Conservation (phyloP, 2,329 filamentous ascomycete genomes). For the Rachicladosporium sp. region DNA sequence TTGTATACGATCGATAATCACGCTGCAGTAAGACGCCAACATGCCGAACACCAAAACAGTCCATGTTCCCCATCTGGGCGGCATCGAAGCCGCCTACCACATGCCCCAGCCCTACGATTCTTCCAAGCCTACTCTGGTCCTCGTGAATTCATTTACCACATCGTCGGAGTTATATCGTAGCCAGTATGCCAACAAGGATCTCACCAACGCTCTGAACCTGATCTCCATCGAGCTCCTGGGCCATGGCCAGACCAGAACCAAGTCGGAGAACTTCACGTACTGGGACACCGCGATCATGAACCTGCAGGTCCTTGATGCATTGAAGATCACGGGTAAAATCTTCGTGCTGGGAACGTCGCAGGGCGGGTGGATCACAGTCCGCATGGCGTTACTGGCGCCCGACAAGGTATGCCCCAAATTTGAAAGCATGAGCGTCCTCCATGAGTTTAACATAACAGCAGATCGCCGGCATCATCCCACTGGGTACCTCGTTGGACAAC, state of each 20-base stretch:
- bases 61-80: conserved; percentile 37
- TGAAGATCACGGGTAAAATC: conserved; percentile 30
- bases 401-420: conserved; percentile 23
- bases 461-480: conserved; percentile 39
- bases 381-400: conserved; percentile 42
- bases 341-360: conserved; percentile 42
- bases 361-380: conserved; percentile 40
- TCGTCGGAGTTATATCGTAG: conserved; percentile 29
- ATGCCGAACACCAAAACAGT: conserved; percentile 28
- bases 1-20: too few relatives aligned
- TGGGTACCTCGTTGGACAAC: conserved; percentile 41
- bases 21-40: conserved; percentile 3
- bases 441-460: conserved; percentile 10
- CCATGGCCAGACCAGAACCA: conserved; percentile 37
- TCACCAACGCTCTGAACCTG: conserved; percentile 32
- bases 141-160: conserved; percentile 42
- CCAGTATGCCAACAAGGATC: conserved; percentile 18
- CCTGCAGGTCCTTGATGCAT: conserved; percentile 26
- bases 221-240: conserved; percentile 43
- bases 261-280: conserved; percentile 39
- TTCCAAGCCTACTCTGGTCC: conserved; percentile 38
- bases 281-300: conserved; percentile 39
- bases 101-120: conserved; percentile 25
- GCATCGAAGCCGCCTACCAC: conserved; percentile 37
- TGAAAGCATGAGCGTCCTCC: neutral